Evolutionary conservation across 805 yeast species (phyloP).

Genomic region (Metschnikowia hibisci): DNA sequence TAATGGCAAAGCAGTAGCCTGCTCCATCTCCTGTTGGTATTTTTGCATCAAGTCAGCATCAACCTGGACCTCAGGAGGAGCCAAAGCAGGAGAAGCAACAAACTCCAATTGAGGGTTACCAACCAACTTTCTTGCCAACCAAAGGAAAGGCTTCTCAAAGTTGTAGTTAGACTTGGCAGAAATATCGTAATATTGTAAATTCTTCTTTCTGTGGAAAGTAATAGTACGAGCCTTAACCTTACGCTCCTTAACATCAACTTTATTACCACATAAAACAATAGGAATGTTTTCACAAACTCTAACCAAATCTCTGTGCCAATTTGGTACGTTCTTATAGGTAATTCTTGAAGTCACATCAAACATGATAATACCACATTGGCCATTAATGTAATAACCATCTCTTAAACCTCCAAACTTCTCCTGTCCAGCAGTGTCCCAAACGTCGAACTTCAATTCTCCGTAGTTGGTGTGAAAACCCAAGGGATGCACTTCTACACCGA

Average conservation of each 20-base stretch:
- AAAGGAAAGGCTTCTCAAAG: conserved; percentile 99
- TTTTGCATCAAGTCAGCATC: conserved; percentile 95
- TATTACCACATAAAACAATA: conserved; percentile 98
- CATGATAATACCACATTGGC: conserved; percentile 99
- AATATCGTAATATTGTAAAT: conserved; percentile 98
- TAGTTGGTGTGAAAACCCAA: conserved; percentile 96
- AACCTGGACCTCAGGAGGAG: conserved; percentile 98
- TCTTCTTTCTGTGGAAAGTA: conserved; percentile 99
- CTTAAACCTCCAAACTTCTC: conserved; percentile 99
- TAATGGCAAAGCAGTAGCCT: conserved; percentile 98
- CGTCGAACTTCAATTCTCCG: conserved; percentile 98
- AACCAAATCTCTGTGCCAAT: conserved; percentile 99
- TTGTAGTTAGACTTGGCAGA: conserved; percentile 99
- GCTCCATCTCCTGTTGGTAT: conserved; percentile 99
- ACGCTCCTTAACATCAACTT: conserved; percentile 99
- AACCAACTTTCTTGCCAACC: conserved; percentile 99
- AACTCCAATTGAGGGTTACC: conserved; percentile 98
- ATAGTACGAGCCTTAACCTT: conserved; percentile 99
- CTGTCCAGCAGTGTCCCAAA: conserved; percentile 99
- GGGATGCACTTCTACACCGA: conserved; percentile 99
- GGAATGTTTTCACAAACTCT: conserved; percentile 99
- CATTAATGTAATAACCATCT: conserved; percentile 99
- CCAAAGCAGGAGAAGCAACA: conserved; percentile 98
- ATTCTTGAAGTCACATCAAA: conserved; percentile 99
- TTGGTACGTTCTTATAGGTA: conserved; percentile 99